These are phyloP conservation scores for Phytophthora citricola DNA, from an alignment of 352 stramenopile genomes.

Conservation along the genomic window DNA sequence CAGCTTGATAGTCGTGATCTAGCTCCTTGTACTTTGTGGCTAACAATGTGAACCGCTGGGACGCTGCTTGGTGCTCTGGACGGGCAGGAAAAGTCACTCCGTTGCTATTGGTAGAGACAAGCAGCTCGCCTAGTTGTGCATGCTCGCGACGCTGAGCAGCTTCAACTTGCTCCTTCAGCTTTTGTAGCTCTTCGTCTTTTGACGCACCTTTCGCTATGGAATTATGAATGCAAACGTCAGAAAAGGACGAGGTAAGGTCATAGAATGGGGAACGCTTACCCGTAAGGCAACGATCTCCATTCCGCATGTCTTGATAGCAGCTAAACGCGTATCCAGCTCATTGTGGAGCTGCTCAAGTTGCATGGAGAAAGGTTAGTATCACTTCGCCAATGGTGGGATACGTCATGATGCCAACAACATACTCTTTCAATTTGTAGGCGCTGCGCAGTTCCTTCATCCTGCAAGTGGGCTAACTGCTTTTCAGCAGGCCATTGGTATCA, in stretches of 20 bases:
- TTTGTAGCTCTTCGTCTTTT: slow-evolving; percentile 50
- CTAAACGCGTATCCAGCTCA: slow-evolving; percentile 61
- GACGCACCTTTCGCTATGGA: slow-evolving; percentile 52
- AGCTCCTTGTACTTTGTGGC: slow-evolving; percentile 74
- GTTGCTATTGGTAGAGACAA: slow-evolving; percentile 21
- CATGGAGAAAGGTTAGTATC: slow-evolving; percentile 8
- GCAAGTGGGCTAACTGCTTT: slow-evolving; percentile 57
- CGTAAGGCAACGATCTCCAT: slow-evolving; percentile 64
- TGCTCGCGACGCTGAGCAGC: slow-evolving; percentile 47
- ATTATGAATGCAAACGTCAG: background rate
- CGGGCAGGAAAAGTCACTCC: slow-evolving; percentile 9
- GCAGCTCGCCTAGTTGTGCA: slow-evolving; percentile 46
- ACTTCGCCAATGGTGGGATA: background rate
- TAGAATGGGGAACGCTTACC: slow-evolving; percentile 31
- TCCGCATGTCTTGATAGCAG: slow-evolving; percentile 66
- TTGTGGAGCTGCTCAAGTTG: slow-evolving; percentile 52
- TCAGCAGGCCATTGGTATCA: slow-evolving; percentile 30
- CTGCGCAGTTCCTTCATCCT: slow-evolving; percentile 56
- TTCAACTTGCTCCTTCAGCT: slow-evolving; percentile 43
- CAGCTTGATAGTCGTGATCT: slow-evolving; percentile 44
- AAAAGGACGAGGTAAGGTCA: background rate
- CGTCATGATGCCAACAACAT: slow-evolving; percentile 5
- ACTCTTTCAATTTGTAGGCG: slow-evolving; percentile 54
- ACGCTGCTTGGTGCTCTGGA: slow-evolving; percentile 29
- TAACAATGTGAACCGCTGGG: slow-evolving; percentile 64